These are phyloP conservation scores for Oryza meyeriana DNA, from an alignment of 176 grass and related monocot species.

Conservation along the genomic window DNA sequence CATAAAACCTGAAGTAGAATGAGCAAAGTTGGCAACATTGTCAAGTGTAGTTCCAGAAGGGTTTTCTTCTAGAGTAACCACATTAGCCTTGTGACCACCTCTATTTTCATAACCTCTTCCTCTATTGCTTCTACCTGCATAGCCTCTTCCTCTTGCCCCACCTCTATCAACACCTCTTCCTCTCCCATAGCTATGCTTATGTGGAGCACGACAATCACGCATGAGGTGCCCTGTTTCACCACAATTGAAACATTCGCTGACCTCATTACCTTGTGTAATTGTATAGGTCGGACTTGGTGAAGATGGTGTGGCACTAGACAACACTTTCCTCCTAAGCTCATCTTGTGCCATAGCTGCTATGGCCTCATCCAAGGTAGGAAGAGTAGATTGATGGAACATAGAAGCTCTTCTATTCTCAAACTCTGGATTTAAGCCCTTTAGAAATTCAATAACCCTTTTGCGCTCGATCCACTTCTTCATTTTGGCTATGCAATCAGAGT, in stretches of 20 bases:
- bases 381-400: not conserved
- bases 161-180: not conserved
- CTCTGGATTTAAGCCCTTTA: too few species aligned
- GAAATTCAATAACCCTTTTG: not conserved
- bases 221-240: not conserved
- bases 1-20: not conserved
- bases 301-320: not conserved
- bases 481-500: not conserved
- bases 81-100: too few species aligned
- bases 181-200: not conserved
- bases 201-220: not conserved
- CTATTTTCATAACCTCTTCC: too few species aligned
- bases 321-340: not conserved
- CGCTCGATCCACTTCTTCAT: too few species aligned
- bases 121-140: too few species aligned
- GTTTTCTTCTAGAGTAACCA: too few species aligned
- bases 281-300: too few species aligned
- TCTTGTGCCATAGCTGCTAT: slow-evolving; percentile 2
- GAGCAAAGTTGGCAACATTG: not conserved
- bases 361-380: not conserved
- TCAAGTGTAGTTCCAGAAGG: not conserved
- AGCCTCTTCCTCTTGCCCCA: too few species aligned
- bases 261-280: not conserved
- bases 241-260: not conserved
- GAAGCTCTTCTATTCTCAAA: not conserved